phyloP scores from a whole-genome alignment of 2,329 filamentous ascomycete species.

The Fonsecaea pedrosoi region DNA sequence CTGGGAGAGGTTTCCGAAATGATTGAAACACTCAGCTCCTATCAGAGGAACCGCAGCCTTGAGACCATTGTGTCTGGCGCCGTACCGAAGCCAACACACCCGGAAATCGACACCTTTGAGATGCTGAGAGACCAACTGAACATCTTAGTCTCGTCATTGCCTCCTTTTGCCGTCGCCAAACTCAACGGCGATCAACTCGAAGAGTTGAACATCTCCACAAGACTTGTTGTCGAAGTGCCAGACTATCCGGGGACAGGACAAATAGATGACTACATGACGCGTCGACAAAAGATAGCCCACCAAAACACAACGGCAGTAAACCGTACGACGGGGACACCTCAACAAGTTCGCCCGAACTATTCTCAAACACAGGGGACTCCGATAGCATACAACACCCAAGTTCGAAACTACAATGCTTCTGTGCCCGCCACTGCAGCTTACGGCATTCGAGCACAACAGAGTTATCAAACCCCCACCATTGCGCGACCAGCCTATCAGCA shows the following conservation, averaged over 20 bases:
- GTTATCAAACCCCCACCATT: slow-evolving; percentile 45
- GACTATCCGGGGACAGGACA: slow-evolving; percentile 82
- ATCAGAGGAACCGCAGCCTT: slow-evolving; percentile 66
- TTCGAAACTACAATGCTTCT: slow-evolving; percentile 34
- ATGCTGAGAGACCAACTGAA: slow-evolving; percentile 76
- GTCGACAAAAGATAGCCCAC: slow-evolving; percentile 51
- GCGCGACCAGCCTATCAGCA: slow-evolving; percentile 47
- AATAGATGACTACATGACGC: slow-evolving; percentile 72
- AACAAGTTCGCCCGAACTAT: slow-evolving; percentile 36
- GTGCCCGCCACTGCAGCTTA: slow-evolving; percentile 42
- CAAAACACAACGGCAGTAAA: slow-evolving; percentile 44
- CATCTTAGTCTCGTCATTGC: slow-evolving; percentile 75
- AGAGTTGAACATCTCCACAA: slow-evolving; percentile 80
- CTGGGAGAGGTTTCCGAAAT: slow-evolving; percentile 65
- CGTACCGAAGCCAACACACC: slow-evolving; percentile 59
- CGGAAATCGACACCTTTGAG: slow-evolving; percentile 69
- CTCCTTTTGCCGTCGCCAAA: slow-evolving; percentile 85
- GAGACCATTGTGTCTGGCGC: slow-evolving; percentile 48
- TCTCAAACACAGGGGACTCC: slow-evolving; percentile 30
- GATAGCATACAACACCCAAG: slow-evolving; percentile 34
- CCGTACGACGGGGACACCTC: slow-evolving; percentile 37
- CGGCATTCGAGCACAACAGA: slow-evolving; percentile 42
- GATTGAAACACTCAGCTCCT: slow-evolving; percentile 66
- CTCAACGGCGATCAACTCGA: slow-evolving; percentile 85
- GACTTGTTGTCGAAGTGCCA: slow-evolving; percentile 73